Base-by-base conservation (phyloP, 768 basidiomycete genomes). In the Mycena galopus region DNA sequence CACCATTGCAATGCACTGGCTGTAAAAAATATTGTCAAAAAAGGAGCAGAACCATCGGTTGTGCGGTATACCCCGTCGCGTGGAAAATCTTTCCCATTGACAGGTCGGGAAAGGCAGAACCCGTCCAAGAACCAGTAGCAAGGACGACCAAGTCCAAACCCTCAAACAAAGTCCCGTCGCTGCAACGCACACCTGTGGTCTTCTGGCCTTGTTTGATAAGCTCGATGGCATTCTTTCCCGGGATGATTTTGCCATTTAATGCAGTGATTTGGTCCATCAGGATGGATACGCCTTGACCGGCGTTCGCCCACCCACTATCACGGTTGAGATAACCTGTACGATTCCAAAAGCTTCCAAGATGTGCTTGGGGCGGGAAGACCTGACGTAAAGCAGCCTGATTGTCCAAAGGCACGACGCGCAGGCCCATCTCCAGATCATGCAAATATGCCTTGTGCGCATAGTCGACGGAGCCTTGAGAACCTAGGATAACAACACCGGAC, bases 301-400 rank as follows among this genome's bases (percentile, higher is more conserved):
- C 95, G 77, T 92, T 86, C 3, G 90, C 95, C 96, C 96, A 98
- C 17, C 96, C 96, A 1, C 93, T 90, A 42, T 94, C 91, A 10
- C 82, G 83, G 77, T 96, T 97, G 55, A 93, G 75, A 77, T 93
- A 97, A 1, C 92, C 94, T 27, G 80, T 73, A 37, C 78, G 71
- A 11, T 80, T 65, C 9, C 83, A 79, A 66, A 88, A 84, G 17
- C 81, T 74, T 10, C 81, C 84, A 4, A 81, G 78, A 55, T 51
- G 75, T 27, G 88, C 84, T 19, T 75, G 76, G 0, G 80, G 62
- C 3, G 91, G 89, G 74, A 93, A 91, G 8, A 82, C 80, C 17
- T 78, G 72, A n/a, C 84, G 86, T 51, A 92, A 81, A 6, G 83
- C 84, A 6, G 81, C 83, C 11, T 77, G 75, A 56, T 81, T 79